Base-by-base conservation (phyloP, 257 asterid species). In the Plantago major region DNA sequence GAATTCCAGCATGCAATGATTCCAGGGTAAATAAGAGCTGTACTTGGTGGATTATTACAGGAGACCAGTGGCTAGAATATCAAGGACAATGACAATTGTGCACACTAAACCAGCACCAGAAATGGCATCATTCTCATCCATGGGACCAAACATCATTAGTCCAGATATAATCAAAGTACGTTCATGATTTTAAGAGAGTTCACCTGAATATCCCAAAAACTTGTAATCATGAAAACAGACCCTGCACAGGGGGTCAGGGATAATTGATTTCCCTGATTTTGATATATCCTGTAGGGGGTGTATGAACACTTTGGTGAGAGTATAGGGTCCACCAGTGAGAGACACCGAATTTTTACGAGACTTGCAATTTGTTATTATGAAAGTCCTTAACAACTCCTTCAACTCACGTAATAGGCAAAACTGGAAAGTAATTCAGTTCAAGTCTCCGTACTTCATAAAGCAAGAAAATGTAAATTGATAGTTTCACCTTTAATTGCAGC, bases 91-190 rank as follows among this genome's bases (percentile, higher is more conserved):
- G 9, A 64, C 83, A 44, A 4, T 67, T 65, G 53, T 72, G 49
- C 51, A 68, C 17, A 74, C 78, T 8, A 74, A 68, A 67, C 78
- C 80, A 58, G 81, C 87, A 57, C 90, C 90, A 13, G 65, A 72
- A 62, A 72, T 79, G 77, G 84, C 81, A 42, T 42, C 62, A 65
- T 77, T 77, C 78, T 81, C 88, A 17, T 84, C 92, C 12, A 72
- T 66, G 74, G 88, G 88, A 30, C 92, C 92, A 60, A 81, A 79
- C 58, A n/a, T 64, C 64, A 67, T 79, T 66, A 79, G 72, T 43
- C 84, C 92, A 18, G 88, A 81, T 63, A 71, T 84, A 58, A 81
- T 84, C 55, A 78, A 82, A 73, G 87, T 79, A 68, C 8, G 40
- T 33, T 33, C 40, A 33, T 33, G 40, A 33, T 33, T 33, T 33